Conservation (phyloP, 2,329 filamentous ascomycete species). For the Sporothrix variecibatus region DNA sequence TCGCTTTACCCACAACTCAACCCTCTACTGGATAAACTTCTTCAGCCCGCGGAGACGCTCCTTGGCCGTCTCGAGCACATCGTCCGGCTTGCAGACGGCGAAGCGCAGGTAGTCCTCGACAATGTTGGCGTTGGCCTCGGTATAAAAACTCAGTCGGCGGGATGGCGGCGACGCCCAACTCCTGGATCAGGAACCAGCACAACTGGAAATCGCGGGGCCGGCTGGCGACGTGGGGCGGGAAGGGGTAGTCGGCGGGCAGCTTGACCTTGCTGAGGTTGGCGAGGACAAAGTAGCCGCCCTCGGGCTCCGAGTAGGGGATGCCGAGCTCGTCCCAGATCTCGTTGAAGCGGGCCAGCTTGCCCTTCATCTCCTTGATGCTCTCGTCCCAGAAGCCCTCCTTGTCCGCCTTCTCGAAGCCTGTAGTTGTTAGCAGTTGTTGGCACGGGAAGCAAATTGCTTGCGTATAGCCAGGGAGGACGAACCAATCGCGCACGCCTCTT, state of each 20-base stretch:
- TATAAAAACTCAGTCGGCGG: constrained; percentile 97
- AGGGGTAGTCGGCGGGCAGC: constrained; percentile 79
- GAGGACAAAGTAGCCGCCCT: constrained; percentile 96
- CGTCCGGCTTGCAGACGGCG: constrained; percentile 93
- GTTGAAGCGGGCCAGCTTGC: constrained; percentile 85
- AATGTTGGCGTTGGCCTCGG: constrained; percentile 75
- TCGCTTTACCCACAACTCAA: no score
- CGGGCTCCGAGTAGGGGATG: constrained; percentile 84
- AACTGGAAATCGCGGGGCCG: constrained; percentile 93
- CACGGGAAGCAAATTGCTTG: not conserved
- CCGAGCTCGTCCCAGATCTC: constrained; percentile 73
- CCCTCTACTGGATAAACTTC: constrained; percentile 59
- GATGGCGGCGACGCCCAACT: constrained; percentile 92
- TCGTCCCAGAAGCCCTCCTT: constrained; percentile 83
- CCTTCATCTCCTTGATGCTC: constrained; percentile 83
- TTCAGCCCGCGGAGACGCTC: constrained; percentile 71
- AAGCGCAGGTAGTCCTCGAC: constrained; percentile 94
- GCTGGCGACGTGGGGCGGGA: constrained; percentile 83
- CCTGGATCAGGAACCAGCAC: constrained; percentile 94
- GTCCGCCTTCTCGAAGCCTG: constrained; percentile 84
- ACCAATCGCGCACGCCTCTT: constrained; percentile 88
- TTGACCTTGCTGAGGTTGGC: constrained; percentile 90
- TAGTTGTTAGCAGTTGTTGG: constrained; percentile 8
- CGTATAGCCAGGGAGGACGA: constrained; percentile 28
- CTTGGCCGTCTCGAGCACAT: constrained; percentile 78